A percentile compares a stretch with the other conserved stretches of the same genome.
phyloP scores from a whole-genome alignment of 2,329 filamentous ascomycete species.

The Penicillium concentricum region DNA sequence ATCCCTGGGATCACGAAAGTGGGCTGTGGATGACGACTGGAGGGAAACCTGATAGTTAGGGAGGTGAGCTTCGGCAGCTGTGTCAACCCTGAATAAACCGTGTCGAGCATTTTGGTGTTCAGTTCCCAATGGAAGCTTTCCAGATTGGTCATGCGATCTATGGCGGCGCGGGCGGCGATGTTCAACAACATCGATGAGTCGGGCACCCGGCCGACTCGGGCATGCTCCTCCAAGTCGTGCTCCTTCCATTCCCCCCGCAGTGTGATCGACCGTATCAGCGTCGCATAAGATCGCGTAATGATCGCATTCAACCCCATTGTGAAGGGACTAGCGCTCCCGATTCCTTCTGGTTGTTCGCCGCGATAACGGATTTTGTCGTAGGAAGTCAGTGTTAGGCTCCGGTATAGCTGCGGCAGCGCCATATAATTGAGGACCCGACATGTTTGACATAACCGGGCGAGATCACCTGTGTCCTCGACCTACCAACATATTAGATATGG shows the following conservation, averaged over 20 bases:
- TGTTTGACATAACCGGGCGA: constrained; percentile 59
- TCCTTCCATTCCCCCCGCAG: constrained; percentile 60
- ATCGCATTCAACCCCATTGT: constrained; percentile 62
- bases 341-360: constrained; percentile 58
- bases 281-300: constrained; percentile 55
- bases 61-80: constrained; percentile 51
- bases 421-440: constrained; percentile 65
- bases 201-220: constrained; percentile 58
- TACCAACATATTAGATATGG: constrained; percentile 25
- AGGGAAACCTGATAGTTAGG: constrained; percentile 57
- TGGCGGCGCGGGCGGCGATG: constrained; percentile 57
- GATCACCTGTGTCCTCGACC: constrained; percentile 59
- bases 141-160: constrained; percentile 59
- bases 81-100: constrained; percentile 58
- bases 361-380: constrained; percentile 60
- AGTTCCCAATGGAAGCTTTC: constrained; percentile 61
- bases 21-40: constrained; percentile 56
- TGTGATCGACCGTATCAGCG: constrained; percentile 53
- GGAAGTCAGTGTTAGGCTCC: constrained; percentile 55
- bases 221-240: constrained; percentile 57
- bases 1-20: constrained; percentile 57
- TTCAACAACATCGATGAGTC: constrained; percentile 65
- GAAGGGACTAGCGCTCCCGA: constrained; percentile 63
- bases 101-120: constrained; percentile 59
- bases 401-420: constrained; percentile 61